Evolutionary conservation across 2,329 filamentous ascomycete genomes (phyloP).

Genomic region (Fusarium sp.): DNA sequence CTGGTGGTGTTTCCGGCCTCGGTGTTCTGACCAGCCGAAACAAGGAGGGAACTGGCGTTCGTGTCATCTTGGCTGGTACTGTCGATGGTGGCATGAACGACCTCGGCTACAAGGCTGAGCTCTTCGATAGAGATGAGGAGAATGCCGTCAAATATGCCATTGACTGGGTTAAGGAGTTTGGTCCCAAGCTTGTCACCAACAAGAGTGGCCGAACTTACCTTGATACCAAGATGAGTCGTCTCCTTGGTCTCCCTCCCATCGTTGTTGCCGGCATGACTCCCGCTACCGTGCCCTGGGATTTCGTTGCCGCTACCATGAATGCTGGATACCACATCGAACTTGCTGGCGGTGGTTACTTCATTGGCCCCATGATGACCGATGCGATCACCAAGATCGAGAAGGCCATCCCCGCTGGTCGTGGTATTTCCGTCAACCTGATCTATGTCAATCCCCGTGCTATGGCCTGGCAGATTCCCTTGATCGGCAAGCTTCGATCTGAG

Average conservation of each 20-base stretch:
- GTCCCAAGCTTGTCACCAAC: slow-evolving; percentile 90
- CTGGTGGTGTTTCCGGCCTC: slow-evolving; percentile 94
- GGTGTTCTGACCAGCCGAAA: slow-evolving; percentile 97
- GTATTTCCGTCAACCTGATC: slow-evolving; percentile 90
- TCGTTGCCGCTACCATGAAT: slow-evolving; percentile 92
- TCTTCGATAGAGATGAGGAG: slow-evolving; percentile 96
- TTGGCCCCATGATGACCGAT: slow-evolving; percentile 81
- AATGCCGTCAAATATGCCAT: slow-evolving; percentile 94
- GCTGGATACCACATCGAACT: slow-evolving; percentile 95
- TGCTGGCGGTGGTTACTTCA: slow-evolving; percentile 89
- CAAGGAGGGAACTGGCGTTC: slow-evolving; percentile 97
- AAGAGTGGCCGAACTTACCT: slow-evolving; percentile 90
- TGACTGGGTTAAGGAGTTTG: slow-evolving; percentile 98
- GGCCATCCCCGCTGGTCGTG: slow-evolving; percentile 83
- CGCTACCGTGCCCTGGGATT: slow-evolving; percentile 88
- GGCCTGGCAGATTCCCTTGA: slow-evolving; percentile 90
- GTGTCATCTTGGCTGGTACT: slow-evolving; percentile 93
- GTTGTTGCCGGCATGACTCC: slow-evolving; percentile 97
- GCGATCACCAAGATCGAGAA: slow-evolving; percentile 87
- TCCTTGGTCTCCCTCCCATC: slow-evolving; percentile 85
- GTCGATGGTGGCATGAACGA: slow-evolving; percentile 90
- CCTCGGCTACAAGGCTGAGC: slow-evolving; percentile 96
- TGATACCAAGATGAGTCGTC: slow-evolving; percentile 94
- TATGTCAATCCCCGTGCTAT: slow-evolving; percentile 91
- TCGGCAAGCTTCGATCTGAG: slow-evolving; percentile 81